Percentiles rank a stretch among this genome's conserved stretches.
Conservation (phyloP, 345 rosid species). For the Clarkia xantiana region DNA sequence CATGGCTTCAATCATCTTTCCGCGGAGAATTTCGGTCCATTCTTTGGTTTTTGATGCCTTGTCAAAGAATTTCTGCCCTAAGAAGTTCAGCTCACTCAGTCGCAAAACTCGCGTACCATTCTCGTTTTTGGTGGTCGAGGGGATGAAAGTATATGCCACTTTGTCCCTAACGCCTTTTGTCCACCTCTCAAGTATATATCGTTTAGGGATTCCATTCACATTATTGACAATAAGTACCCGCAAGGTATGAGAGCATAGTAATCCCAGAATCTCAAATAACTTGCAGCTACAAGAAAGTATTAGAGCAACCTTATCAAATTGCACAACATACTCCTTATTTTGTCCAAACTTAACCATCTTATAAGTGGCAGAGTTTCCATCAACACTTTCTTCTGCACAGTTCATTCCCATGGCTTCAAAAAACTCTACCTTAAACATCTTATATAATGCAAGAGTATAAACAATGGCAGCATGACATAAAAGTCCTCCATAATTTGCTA, state of each 20-base stretch:
- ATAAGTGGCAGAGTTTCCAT: no score
- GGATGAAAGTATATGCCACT: no score
- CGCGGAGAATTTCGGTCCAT: no score
- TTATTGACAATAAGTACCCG: background rate
- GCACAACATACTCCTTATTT: no score
- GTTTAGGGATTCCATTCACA: background rate
- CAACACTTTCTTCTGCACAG: no score
- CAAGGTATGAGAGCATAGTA: background rate
- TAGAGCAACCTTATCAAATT: background rate
- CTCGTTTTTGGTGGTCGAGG: background rate
- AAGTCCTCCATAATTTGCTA: background rate
- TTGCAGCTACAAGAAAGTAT: background rate
- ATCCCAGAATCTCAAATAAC: background rate
- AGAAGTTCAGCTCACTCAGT: background rate
- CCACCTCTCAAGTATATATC: background rate
- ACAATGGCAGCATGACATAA: background rate
- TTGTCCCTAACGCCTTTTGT: no score
- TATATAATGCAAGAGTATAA: background rate
- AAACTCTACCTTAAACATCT: background rate
- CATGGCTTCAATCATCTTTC: no score
- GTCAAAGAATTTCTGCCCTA: background rate
- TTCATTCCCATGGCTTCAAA: no score
- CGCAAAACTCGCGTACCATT: background rate
- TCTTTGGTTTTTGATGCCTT: no score
- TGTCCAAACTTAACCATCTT: no score